These are phyloP conservation scores for Lentithecium fluviatile DNA, from an alignment of 495 filamentous ascomycete species.

Conservation along the genomic window DNA sequence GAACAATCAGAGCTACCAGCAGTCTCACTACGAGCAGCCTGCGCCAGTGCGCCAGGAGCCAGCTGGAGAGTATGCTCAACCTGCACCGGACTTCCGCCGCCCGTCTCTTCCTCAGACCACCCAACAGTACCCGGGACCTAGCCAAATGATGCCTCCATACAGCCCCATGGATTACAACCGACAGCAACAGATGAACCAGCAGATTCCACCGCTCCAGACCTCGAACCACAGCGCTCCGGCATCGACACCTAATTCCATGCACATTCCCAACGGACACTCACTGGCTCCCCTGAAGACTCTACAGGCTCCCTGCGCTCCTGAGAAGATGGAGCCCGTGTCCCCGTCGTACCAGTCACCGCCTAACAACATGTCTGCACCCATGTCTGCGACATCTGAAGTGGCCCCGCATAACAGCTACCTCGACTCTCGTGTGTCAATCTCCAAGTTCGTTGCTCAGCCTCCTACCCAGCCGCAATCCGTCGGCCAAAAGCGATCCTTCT, in stretches of 20 bases:
- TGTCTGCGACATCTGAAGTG: conserved; percentile 32
- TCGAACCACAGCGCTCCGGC: conserved; percentile 25
- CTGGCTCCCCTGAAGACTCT: conserved; percentile 38
- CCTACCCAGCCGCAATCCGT: conserved; percentile 13
- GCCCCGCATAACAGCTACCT: conserved; percentile 22
- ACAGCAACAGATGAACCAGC: conserved; percentile 28
- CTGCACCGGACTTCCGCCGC: conserved; percentile 34
- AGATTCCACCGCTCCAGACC: conserved; percentile 35
- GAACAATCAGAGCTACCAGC: conserved; percentile 33
- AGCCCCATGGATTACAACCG: conserved; percentile 27
- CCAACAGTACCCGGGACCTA: conserved; percentile 31
- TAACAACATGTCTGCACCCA: conserved; percentile 21
- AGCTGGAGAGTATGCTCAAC: conserved; percentile 31
- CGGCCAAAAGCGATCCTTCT: conserved; percentile 40
- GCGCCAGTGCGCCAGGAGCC: conserved; percentile 37
- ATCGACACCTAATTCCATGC: conserved; percentile 20
- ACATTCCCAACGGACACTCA: conserved; percentile 31
- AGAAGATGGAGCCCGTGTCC: conserved; percentile 33
- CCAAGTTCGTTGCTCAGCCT: conserved; percentile 17
- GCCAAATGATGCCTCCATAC: conserved; percentile 26
- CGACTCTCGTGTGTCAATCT: conserved; percentile 8
- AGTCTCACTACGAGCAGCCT: conserved; percentile 38
- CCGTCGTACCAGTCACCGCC: conserved; percentile 34
- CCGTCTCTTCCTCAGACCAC: conserved; percentile 30
- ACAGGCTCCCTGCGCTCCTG: conserved; percentile 21